These are phyloP conservation scores for Tulasnella sp. DNA, from an alignment of 768 basidiomycete genomes.

Conservation along the genomic window DNA sequence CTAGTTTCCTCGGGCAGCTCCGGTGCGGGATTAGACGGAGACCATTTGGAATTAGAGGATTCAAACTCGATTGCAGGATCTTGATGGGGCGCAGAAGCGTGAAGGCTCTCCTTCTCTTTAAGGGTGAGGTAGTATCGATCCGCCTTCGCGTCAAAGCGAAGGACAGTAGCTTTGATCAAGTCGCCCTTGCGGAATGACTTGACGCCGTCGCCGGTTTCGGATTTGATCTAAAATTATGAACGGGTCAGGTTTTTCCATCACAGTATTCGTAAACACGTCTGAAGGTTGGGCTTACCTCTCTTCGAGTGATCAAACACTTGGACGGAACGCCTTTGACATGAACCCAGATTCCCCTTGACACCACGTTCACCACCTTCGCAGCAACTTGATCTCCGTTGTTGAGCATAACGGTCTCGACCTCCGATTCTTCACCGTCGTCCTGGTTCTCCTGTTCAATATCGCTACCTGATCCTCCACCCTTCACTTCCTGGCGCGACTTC, in stretches of 20 bases:
- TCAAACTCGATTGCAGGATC: constrained; percentile 26
- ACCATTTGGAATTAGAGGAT: constrained; percentile 31
- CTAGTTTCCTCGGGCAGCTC: not conserved
- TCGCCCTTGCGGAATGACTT: constrained; percentile 55
- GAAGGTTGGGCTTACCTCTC: not conserved
- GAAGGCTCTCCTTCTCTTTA: constrained; percentile 37
- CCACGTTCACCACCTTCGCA: not conserved
- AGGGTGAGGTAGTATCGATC: constrained; percentile 32
- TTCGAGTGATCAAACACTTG: not conserved
- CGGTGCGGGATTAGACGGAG: constrained; percentile 29
- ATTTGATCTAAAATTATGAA: not conserved
- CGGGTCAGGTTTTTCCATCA: not conserved
- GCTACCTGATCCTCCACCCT: not conserved
- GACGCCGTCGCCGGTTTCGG: not conserved
- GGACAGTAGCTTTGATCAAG: constrained; percentile 38
- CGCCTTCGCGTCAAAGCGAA: constrained; percentile 1
- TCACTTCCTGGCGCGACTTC: not conserved
- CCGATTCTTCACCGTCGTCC: not conserved
- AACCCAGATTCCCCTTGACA: not conserved
- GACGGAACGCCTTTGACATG: not conserved
- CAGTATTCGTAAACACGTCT: not conserved
- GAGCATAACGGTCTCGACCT: not conserved
- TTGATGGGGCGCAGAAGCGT: constrained; percentile 25
- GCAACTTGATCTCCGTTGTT: not conserved
- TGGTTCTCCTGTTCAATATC: not conserved